Conservation (phyloP, 768 basidiomycete species). For the Tulasnella sp. region DNA sequence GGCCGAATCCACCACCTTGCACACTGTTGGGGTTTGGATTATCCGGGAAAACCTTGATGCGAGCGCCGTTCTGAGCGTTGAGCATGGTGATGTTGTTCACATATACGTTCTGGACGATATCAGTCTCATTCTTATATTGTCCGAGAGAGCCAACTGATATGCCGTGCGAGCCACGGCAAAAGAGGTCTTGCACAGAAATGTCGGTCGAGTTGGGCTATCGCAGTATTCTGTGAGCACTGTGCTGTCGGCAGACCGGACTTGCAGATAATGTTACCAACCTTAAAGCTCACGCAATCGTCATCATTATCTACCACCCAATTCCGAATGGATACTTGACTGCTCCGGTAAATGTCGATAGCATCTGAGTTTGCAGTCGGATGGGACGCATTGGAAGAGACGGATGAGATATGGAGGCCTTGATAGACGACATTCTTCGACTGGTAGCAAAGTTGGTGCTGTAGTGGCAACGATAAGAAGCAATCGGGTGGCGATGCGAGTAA, state of each 20-base stretch:
- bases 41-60: constrained; percentile 71
- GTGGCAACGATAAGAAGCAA: neutral
- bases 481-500: neutral
- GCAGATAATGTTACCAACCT: constrained; percentile 34
- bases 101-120: constrained; percentile 57
- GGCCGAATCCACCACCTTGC: constrained; percentile 52
- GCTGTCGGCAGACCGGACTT: neutral
- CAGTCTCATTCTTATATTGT: constrained; percentile 46
- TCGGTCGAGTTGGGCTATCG: constrained; percentile 57
- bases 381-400: constrained; percentile 25
- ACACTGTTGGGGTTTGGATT: constrained; percentile 61
- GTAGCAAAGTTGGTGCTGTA: constrained; percentile 50
- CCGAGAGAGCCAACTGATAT: constrained; percentile 66
- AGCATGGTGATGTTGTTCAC: constrained; percentile 63
- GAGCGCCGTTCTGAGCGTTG: constrained; percentile 66
- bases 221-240: neutral
- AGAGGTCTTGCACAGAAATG: constrained; percentile 58
- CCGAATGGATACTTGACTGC: constrained; percentile 45
- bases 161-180: constrained; percentile 63
- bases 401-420: constrained; percentile 45
- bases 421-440: constrained; percentile 51
- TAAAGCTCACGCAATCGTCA: constrained; percentile 59
- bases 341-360: constrained; percentile 67
- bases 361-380: constrained; percentile 42
- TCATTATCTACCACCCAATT: constrained; percentile 50